Evolutionary conservation across 73 alveolate species (phyloP), one percentile per base, ranked within the genome.

Genomic region (Paramecium caudatum): DNA sequence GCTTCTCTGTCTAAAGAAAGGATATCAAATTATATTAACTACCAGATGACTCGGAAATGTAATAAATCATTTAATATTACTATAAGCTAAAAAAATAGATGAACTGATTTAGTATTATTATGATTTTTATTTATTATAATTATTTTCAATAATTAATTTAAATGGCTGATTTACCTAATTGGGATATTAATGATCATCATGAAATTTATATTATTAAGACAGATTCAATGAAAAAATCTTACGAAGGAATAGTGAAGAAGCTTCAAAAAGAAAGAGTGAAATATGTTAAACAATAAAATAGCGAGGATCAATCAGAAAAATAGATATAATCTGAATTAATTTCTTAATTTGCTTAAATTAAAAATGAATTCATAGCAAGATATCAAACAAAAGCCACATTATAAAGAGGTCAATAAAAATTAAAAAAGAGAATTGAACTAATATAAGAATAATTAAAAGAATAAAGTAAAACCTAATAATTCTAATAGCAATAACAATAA

Each of bases 181-280:
- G 83, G 83, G 61, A 65, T 25, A 65, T 65, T 15, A 65, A 32
- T 65, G 55, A 65, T 65, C 83, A 65, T 65, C 32, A n/a, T 30
- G 83, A 65, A 65, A 65, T 65, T 33, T 65, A 32, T 65, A 65
- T 65, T 0, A 65, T 65, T 12, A 65, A 65, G 34, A 33, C 83
- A 33, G 83, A 65, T 32, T 65, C 61, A 25, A 12, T 65, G 30
- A 32, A 65, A 10, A 65, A 65, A 32, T 65, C 83, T 2, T 65
- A 65, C 5, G 83, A 65, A 33, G 83, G 55, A 2, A 65, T 65
- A 32, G 83, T 65, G 7, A 65, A 65, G 34, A 65, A 36, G 5
- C 32, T 65, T 32, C 15, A 65, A 65, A 65, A 65, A 13, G 83
- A 65, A 65, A 65, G 83, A 65, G 49, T 65, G 7, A 65, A 36